Conservation (phyloP, 345 rosid species). For the Dipteronia dyeriana region DNA sequence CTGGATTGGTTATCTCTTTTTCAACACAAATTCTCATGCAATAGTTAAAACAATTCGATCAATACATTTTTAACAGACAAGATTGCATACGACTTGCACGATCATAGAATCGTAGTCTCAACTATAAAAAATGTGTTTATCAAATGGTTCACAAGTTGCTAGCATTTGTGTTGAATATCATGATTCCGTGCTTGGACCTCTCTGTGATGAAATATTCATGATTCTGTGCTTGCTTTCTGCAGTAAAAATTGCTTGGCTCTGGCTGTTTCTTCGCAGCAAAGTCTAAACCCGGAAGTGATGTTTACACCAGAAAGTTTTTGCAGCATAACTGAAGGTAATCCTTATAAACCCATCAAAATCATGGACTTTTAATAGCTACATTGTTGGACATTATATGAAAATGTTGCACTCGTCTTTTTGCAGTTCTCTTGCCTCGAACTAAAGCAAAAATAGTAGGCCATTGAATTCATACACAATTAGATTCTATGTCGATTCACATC, state of each 20-base stretch:
- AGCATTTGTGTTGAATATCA: background rate
- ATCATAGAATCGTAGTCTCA: background rate
- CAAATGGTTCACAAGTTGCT: background rate
- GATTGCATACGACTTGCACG: background rate
- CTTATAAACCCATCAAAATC: background rate
- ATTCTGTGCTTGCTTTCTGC: slow-evolving; percentile 23
- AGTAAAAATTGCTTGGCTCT: slow-evolving; percentile 54
- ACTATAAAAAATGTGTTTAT: background rate
- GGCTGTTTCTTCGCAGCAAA: slow-evolving; percentile 50
- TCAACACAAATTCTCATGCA: background rate
- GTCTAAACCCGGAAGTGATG: slow-evolving; percentile 42
- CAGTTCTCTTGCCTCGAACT: slow-evolving; percentile 55
- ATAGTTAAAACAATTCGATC: background rate
- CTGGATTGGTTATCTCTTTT: background rate
- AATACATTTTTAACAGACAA: background rate
- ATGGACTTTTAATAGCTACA: background rate
- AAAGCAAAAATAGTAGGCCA: slow-evolving; percentile 25
- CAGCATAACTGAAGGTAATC: slow-evolving; percentile 58
- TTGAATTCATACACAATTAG: background rate
- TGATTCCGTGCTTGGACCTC: background rate
- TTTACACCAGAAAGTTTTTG: slow-evolving; percentile 57
- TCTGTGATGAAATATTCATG: background rate
- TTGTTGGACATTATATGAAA: too few species aligned
- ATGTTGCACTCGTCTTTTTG: background rate
- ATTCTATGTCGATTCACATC: background rate